Evolutionary conservation across 495 filamentous ascomycete genomes (phyloP).

Genomic region (Penicillium argentinense): DNA sequence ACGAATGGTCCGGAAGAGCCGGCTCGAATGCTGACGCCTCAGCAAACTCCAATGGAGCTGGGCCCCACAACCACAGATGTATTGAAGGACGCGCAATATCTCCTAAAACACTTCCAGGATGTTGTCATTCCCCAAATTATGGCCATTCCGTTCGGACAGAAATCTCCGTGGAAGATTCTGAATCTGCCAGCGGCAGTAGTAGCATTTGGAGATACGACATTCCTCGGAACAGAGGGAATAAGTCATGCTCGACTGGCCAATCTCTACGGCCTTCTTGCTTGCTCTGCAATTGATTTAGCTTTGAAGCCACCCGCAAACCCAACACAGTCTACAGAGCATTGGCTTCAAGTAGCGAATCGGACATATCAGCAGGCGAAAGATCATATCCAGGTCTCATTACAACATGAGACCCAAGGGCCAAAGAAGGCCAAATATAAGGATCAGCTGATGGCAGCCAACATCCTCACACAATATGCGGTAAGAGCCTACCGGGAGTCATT

Average conservation of each 20-base stretch:
- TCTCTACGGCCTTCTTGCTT: conserved; percentile 32
- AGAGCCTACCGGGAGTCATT: not conserved
- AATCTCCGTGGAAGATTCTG: conserved; percentile 35
- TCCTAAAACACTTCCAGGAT: conserved; percentile 36
- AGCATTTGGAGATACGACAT: conserved; percentile 31
- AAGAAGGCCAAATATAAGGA: conserved; percentile 43
- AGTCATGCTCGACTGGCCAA: conserved; percentile 36
- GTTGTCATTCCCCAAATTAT: conserved; percentile 32
- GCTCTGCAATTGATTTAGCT: conserved; percentile 29
- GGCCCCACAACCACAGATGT: conserved; percentile 11
- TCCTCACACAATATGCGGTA: conserved; percentile 34
- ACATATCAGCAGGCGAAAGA: conserved; percentile 31
- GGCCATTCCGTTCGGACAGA: conserved; percentile 31
- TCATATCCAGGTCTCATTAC: conserved; percentile 33
- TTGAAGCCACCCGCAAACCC: conserved; percentile 12
- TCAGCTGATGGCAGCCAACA: conserved; percentile 38
- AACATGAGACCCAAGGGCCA: conserved; percentile 26
- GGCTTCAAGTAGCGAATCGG: conserved; percentile 24
- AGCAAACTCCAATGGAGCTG: conserved; percentile 12
- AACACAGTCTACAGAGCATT: conserved; percentile 21
- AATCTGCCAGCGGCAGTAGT: conserved; percentile 33
- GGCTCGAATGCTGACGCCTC: conserved; percentile 4
- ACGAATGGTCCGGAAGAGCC: conserved; percentile 4
- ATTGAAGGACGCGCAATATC: conserved; percentile 24
- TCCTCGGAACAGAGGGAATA: conserved; percentile 26